phyloP scores from a whole-genome alignment of 768 basidiomycete species.

The Butyriboletus loyo region DNA sequence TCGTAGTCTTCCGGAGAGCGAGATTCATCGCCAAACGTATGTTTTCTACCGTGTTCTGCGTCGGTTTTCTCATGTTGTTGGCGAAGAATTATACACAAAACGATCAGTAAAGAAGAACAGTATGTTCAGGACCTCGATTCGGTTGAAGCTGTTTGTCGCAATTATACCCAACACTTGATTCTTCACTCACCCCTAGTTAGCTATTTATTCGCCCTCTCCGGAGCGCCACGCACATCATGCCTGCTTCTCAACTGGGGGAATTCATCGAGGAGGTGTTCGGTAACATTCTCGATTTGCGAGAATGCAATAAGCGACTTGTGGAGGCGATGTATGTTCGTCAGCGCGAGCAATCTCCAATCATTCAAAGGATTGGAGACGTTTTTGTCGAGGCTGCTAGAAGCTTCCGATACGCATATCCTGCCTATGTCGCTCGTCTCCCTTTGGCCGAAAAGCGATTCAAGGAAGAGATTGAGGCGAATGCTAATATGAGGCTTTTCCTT shows the following conservation, averaged over 20 bases:
- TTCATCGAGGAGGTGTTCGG: constrained; percentile 91
- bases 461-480: constrained; percentile 80
- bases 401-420: constrained; percentile 83
- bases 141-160: constrained; percentile 59
- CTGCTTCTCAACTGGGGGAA: constrained; percentile 58
- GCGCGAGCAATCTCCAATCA: constrained; percentile 75
- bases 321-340: constrained; percentile 86
- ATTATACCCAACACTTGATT: constrained; percentile 26
- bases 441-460: constrained; percentile 83
- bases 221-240: constrained; percentile 56
- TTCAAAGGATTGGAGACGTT: constrained; percentile 84
- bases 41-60: constrained; percentile 3
- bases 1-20: constrained; percentile 63
- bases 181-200: constrained; percentile 32
- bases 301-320: constrained; percentile 77
- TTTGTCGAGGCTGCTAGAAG: constrained; percentile 85
- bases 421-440: constrained; percentile 81
- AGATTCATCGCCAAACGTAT: constrained; percentile 78
- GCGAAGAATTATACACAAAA: constrained; percentile 71
- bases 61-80: background rate
- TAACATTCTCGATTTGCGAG: constrained; percentile 83
- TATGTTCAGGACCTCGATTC: constrained; percentile 85
- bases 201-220: constrained; percentile 55
- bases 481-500: constrained; percentile 78
- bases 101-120: constrained; percentile 85